Conservation (phyloP, 2,329 filamentous ascomycete genomes). For the Colletotrichum phormii region DNA sequence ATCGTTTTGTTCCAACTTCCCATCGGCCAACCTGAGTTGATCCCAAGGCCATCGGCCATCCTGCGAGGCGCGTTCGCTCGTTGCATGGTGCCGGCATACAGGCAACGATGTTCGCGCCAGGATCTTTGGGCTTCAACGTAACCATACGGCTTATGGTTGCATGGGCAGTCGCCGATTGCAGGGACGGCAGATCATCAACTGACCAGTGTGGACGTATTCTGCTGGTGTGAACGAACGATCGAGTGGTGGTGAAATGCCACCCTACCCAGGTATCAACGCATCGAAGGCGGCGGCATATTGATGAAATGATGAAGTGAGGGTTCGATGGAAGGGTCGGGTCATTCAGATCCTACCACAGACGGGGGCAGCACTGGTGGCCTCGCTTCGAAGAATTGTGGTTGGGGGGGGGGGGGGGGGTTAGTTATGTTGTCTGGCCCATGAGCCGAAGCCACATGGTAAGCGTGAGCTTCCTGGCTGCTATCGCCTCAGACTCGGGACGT, state of each 20-base stretch:
- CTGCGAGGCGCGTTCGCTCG: neutral
- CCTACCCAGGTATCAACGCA: neutral
- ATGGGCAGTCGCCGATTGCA: constrained; percentile 10
- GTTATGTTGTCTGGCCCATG: neutral
- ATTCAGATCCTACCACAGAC: no score
- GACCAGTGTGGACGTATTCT: neutral
- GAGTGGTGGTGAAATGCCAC: constrained; percentile 8
- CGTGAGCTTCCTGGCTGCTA: neutral
- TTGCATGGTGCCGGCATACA: neutral
- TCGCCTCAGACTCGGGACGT: neutral
- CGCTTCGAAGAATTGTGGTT: neutral
- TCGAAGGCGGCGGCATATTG: neutral
- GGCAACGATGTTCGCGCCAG: constrained; percentile 1
- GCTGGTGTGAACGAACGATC: constrained; percentile 13
- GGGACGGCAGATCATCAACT: constrained; percentile 26
- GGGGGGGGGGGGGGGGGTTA: no score
- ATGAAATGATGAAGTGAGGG: neutral
- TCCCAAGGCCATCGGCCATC: neutral
- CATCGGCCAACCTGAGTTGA: neutral
- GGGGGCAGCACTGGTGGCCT: neutral
- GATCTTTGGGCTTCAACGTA: constrained; percentile 10
- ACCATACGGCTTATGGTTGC: constrained; percentile 22
- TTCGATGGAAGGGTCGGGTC: neutral
- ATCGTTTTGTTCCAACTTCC: neutral
- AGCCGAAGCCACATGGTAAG: constrained; percentile 19